phyloP scores from a whole-genome alignment of 768 basidiomycete genomes.

The Lyophyllum semitale region DNA sequence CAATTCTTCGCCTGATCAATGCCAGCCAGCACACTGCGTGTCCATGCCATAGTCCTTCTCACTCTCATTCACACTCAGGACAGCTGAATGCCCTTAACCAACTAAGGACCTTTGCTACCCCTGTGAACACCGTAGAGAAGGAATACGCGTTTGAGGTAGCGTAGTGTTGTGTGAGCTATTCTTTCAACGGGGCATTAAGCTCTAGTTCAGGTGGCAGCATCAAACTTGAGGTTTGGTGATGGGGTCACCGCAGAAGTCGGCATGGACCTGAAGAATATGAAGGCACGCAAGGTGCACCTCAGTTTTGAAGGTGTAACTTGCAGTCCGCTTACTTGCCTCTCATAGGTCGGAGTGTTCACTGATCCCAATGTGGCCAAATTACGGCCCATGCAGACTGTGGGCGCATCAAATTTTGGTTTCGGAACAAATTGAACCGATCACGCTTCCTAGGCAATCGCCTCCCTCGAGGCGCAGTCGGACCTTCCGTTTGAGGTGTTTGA shows the following conservation, averaged over 20 bases:
- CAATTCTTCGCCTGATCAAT: slow-evolving; percentile 75
- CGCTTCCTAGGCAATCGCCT: slow-evolving; percentile 62
- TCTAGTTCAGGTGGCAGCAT: slow-evolving; percentile 69
- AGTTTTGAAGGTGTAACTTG: not conserved
- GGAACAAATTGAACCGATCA: not conserved
- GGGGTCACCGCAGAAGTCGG: slow-evolving; percentile 90
- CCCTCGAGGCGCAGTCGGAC: slow-evolving; percentile 75
- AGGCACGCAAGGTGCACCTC: slow-evolving; percentile 69
- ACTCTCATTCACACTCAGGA: slow-evolving; percentile 42
- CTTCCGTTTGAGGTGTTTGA: slow-evolving; percentile 84
- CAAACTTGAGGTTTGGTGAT: slow-evolving; percentile 86
- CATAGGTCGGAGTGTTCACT: slow-evolving; percentile 90
- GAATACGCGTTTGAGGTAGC: slow-evolving; percentile 91
- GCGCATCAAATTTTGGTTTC: slow-evolving; percentile 23
- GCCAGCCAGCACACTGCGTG: slow-evolving; percentile 73
- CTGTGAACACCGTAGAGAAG: slow-evolving; percentile 69
- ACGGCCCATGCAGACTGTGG: slow-evolving; percentile 78
- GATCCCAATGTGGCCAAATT: slow-evolving; percentile 84
- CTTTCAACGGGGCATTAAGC: not conserved
- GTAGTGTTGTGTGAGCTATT: not conserved
- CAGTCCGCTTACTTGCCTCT: slow-evolving; percentile 8
- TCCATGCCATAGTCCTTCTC: slow-evolving; percentile 74
- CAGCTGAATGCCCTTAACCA: slow-evolving; percentile 55
- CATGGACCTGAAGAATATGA: slow-evolving; percentile 94
- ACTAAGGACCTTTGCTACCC: slow-evolving; percentile 75